Conservation (phyloP, 805 yeast genomes). For the Ogataea naganishii region DNA sequence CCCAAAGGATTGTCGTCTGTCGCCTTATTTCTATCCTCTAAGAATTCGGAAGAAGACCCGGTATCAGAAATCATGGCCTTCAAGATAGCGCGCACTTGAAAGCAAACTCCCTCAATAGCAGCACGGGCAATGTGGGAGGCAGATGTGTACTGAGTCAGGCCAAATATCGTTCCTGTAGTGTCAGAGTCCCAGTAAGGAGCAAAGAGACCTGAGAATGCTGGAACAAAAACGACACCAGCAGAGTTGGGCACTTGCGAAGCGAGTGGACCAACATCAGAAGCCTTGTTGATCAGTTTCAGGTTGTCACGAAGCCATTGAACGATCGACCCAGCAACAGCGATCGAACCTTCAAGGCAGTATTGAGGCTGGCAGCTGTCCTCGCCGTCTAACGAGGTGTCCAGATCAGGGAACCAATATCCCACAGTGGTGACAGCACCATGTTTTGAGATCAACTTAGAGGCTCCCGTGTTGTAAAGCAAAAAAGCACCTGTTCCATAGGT, state of each 20-base stretch:
- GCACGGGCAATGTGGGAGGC: slow-evolving; percentile 90
- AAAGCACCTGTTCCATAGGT: slow-evolving; percentile 97
- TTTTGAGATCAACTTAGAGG: slow-evolving; percentile 54
- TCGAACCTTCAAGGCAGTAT: slow-evolving; percentile 90
- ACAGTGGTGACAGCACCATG: slow-evolving; percentile 86
- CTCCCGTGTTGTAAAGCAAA: slow-evolving; percentile 81
- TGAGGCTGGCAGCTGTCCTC: slow-evolving; percentile 47
- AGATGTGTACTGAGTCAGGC: slow-evolving; percentile 88
- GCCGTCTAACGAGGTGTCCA: slow-evolving; percentile 33
- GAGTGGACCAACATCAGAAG: slow-evolving; percentile 84
- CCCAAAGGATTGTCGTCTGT: slow-evolving; percentile 30
- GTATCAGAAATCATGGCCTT: slow-evolving; percentile 86
- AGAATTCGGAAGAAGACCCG: slow-evolving; percentile 49
- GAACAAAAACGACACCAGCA: slow-evolving; percentile 91
- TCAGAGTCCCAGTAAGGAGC: slow-evolving; percentile 96
- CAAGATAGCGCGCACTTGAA: slow-evolving; percentile 84
- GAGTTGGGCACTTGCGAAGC: slow-evolving; percentile 74
- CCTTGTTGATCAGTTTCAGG: slow-evolving; percentile 68
- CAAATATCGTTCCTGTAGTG: slow-evolving; percentile 88
- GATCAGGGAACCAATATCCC: slow-evolving; percentile 80
- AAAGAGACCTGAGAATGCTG: slow-evolving; percentile 89
- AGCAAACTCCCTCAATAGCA: slow-evolving; percentile 91
- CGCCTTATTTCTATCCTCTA: slow-evolving; percentile 37
- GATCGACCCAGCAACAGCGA: slow-evolving; percentile 92
- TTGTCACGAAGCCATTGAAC: slow-evolving; percentile 93